These are phyloP conservation scores for Colletotrichum sp. DNA, from an alignment of 2,329 filamentous ascomycete species.

Conservation along the genomic window DNA sequence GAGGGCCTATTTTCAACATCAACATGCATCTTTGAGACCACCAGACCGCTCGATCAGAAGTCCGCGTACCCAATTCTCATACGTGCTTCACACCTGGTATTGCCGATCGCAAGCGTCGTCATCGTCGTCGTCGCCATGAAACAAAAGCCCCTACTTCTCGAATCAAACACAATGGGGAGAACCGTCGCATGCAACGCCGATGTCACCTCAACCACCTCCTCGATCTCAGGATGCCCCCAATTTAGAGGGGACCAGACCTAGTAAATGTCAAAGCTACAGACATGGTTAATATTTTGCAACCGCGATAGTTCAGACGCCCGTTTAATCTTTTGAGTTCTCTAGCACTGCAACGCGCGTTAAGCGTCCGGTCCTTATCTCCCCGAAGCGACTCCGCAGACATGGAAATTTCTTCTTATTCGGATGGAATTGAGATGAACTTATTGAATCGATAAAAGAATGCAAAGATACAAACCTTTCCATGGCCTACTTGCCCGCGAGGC, in stretches of 20 bases:
- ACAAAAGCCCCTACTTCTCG: background rate
- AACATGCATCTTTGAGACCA: background rate
- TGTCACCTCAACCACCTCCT: background rate
- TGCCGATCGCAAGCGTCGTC: background rate
- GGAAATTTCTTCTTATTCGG: background rate
- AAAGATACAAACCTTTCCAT: background rate
- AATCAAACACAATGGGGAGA: background rate
- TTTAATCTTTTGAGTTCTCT: background rate
- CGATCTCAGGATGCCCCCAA: background rate
- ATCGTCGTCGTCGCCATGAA: background rate
- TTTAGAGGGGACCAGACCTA: background rate
- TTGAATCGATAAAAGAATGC: background rate
- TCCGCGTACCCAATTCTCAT: background rate
- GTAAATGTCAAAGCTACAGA: background rate
- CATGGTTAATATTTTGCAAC: background rate
- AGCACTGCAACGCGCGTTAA: background rate
- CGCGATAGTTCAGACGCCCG: background rate
- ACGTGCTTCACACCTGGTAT: background rate
- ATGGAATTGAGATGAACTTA: background rate
- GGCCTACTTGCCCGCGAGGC: background rate
- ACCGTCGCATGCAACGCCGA: background rate
- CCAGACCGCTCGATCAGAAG: background rate
- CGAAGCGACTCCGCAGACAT: background rate
- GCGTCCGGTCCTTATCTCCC: background rate
- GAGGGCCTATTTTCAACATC: background rate